Evolutionary conservation across 108 stramenopile species (phyloP), one percentile per base, ranked within the genome.

Genomic region (Cylindrotheca closterium): DNA sequence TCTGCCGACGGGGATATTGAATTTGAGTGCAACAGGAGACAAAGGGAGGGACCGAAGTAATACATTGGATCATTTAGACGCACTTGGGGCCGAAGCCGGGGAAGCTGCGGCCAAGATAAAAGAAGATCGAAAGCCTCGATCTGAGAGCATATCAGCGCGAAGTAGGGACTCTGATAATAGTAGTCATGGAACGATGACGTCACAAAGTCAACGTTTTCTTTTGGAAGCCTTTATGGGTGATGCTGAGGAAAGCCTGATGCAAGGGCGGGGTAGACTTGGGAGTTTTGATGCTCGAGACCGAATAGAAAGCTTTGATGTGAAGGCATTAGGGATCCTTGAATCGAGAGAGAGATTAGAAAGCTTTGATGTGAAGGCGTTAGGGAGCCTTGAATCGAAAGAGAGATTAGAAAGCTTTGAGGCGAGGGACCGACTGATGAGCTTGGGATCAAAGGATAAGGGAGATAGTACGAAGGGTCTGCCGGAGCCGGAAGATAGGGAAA

Each of bases 171-270:
- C 59, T 4, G 65, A 70, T n/a, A 60, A 73, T 19, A 65, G 50
- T 1, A 51, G 54, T 30, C 62, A 67, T 22, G 66, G 60, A 18
- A 56, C 71, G 0, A 65, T 67, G 23, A 66, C 73, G 22, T 67
- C 73, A 47, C 64, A 65, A 21, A 59, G 51, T 31, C 74, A 76
- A 25, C 65, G 76, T 30, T 52, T 79, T 25, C 58, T 84, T 49
- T 30, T 84, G 63, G 79, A 84, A 55, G 83, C 83, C 21, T 65
- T 84, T 19, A 66, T 78, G 61, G 77, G 69, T 30, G 70, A 71
- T 53, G 71, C 55, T 2, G 50, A 42, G 2, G 71, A 73, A 55
- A 65, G 63, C 47, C 63, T 73, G 8, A 62, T 73, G 22, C 58
- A 33, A 47, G 28, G 57, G 64, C 71, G 57, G 46, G 70, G 49